Evolutionary conservation across 2,329 filamentous ascomycete genomes (phyloP).

Genomic region (Dactylonectria macrodidyma): DNA sequence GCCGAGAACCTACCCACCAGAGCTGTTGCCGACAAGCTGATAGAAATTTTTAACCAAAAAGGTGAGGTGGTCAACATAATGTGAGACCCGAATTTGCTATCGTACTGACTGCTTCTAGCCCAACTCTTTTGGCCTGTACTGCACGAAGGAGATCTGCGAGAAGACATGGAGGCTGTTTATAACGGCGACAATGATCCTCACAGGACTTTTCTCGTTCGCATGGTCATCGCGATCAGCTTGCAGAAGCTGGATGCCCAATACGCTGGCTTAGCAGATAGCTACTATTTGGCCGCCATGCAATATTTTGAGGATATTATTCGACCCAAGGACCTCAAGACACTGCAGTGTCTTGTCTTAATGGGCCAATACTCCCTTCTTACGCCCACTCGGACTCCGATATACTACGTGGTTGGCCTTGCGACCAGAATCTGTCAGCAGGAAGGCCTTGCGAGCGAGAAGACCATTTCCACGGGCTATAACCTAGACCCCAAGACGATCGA

Average conservation of each 20-base stretch:
- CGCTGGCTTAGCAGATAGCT: conserved; percentile 94
- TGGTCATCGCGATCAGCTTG: conserved; percentile 95
- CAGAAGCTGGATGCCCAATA: conserved; percentile 93
- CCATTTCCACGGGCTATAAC: conserved; percentile 76
- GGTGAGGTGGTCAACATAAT: conserved; percentile 63
- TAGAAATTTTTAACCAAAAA: conserved; percentile 90
- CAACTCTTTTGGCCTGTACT: conserved; percentile 90
- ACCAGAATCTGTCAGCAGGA: conserved; percentile 91
- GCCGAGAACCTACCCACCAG: conserved; percentile 82
- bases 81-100: conserved; percentile 8
- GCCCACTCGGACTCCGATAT: conserved; percentile 91
- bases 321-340: conserved; percentile 89
- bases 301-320: conserved; percentile 87
- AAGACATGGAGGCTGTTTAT: conserved; percentile 87
- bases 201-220: conserved; percentile 88
- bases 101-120: conserved; percentile 64
- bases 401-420: conserved; percentile 92
- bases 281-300: conserved; percentile 91
- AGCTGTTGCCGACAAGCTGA: conserved; percentile 81
- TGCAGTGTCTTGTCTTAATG: conserved; percentile 91
- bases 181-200: conserved; percentile 82
- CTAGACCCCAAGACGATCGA: conserved; percentile 85
- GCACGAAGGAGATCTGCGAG: conserved; percentile 84
- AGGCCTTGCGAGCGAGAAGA: conserved; percentile 90
- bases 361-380: conserved; percentile 94